These are phyloP conservation scores for Calocybe indica DNA, from an alignment of 768 basidiomycete species.

Conservation along the genomic window DNA sequence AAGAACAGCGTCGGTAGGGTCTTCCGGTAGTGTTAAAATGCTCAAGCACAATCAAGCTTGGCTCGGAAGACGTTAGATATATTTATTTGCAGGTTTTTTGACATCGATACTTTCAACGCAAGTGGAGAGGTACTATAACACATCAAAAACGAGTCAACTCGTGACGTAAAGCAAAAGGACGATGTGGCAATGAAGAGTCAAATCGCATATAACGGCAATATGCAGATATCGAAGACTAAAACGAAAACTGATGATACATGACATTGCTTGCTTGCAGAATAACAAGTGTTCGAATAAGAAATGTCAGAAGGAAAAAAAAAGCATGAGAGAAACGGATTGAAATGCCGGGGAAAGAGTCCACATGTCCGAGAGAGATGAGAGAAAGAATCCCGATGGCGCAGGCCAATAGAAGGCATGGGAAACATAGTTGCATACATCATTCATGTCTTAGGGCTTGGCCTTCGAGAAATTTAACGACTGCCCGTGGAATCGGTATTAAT, in stretches of 20 bases:
- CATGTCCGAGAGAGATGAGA: too few species aligned
- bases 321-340: too few species aligned
- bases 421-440: not conserved
- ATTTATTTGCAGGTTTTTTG: constrained; percentile 4
- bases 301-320: too few species aligned
- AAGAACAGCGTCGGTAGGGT: constrained; percentile 77
- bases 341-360: too few species aligned
- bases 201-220: too few species aligned
- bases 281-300: too few species aligned
- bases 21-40: constrained; percentile 40
- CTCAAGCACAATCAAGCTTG: constrained; percentile 3
- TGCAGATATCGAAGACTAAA: too few species aligned
- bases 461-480: not conserved
- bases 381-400: not conserved
- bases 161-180: not conserved
- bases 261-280: too few species aligned
- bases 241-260: too few species aligned
- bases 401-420: not conserved
- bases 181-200: not conserved
- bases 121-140: too few species aligned
- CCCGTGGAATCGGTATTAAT: constrained; percentile 16
- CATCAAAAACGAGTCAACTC: too few species aligned
- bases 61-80: constrained; percentile 1
- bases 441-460: too few species aligned
- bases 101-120: not conserved